phyloP scores from a whole-genome alignment of 129 eudicot genomes.

The Flaveria ramosissima region DNA sequence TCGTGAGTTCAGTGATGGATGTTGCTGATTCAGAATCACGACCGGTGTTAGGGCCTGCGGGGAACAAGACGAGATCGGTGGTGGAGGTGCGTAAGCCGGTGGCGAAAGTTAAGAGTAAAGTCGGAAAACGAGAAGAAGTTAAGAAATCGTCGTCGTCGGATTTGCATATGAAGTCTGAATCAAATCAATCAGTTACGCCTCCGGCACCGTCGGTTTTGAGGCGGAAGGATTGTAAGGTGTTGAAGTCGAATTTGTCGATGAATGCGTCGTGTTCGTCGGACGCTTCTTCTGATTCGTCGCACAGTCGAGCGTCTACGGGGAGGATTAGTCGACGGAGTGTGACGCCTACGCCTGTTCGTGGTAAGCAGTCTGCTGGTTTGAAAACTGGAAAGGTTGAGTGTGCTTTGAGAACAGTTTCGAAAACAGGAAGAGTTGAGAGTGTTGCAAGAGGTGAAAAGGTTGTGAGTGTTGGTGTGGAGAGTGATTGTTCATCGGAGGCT shows the following conservation, averaged over 20 bases:
- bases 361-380: conserved; percentile 44
- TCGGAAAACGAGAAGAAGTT: conserved; percentile 34
- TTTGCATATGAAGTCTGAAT: conserved; percentile 35
- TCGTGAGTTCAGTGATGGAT: conserved; percentile 48
- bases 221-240: conserved; percentile 34
- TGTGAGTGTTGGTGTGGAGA: conserved; percentile 37
- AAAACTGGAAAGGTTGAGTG: conserved; percentile 40
- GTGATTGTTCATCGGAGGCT: conserved; percentile 33
- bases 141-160: conserved; percentile 51
- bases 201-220: conserved; percentile 48
- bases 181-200: conserved; percentile 12
- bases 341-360: conserved; percentile 29
- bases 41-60: conserved; percentile 86
- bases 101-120: conserved; percentile 50
- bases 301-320: conserved; percentile 74
- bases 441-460: conserved; percentile 31
- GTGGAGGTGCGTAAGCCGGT: conserved; percentile 58
- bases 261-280: conserved; percentile 94
- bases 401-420: conserved; percentile 29
- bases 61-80: conserved; percentile 66
- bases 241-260: conserved; percentile 56
- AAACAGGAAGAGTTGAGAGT: conserved; percentile 31
- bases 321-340: conserved; percentile 53
- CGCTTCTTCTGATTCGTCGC: conserved; percentile 87
- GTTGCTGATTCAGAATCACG: conserved; percentile 62